Conservation (phyloP, 23 red algal species). For the Cyanidiococcus yangmingshanensis region DNA sequence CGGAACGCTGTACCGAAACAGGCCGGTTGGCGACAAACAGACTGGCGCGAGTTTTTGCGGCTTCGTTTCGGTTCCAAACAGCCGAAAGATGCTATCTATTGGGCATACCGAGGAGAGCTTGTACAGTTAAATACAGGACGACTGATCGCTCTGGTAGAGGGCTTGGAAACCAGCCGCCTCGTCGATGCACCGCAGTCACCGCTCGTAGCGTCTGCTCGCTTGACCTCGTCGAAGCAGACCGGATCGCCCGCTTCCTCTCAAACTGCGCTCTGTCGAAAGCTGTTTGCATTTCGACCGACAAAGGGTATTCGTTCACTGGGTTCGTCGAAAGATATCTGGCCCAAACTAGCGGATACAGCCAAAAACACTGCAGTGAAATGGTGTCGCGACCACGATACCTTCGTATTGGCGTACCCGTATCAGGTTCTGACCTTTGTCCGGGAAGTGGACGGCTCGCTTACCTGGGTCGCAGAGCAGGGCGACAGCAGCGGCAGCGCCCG, state of each 20-base stretch:
- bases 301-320: neutral
- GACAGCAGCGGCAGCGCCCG: neutral
- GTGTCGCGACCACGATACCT: neutral
- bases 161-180: neutral
- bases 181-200: neutral
- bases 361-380: neutral
- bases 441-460: neutral
- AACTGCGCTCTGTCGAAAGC: constrained; percentile 3
- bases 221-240: neutral
- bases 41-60: neutral
- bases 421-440: neutral
- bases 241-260: neutral
- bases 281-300: neutral
- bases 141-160: constrained; percentile 2
- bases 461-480: neutral
- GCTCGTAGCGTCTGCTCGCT: neutral
- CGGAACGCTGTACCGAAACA: too few relatives aligned
- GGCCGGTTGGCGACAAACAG: too few relatives aligned
- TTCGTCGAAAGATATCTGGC: neutral
- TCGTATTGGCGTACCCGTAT: neutral
- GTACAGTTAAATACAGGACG: neutral
- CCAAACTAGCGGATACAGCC: neutral
- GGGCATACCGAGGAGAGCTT: neutral
- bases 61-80: neutral
- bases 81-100: neutral